Evolutionary conservation across 805 yeast genomes (phyloP).

Genomic region (Wickerhamiella spandovensis): DNA sequence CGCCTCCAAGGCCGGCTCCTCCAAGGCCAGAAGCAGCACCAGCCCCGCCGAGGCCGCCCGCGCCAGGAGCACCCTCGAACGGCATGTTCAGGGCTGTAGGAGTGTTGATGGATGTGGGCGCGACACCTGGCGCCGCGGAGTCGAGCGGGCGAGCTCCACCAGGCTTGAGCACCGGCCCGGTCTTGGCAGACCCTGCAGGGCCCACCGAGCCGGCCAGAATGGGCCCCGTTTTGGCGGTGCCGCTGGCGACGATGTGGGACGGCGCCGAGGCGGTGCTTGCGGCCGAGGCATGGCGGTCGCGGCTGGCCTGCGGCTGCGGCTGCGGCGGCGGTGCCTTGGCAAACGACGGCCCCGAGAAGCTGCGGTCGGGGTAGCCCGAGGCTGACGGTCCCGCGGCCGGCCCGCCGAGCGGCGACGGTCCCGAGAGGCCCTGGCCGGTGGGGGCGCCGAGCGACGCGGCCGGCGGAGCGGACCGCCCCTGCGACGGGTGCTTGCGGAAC

Average conservation of each 20-base stretch:
- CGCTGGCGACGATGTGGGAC: slow-evolving; percentile 10
- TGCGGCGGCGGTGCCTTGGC: slow-evolving; percentile 2
- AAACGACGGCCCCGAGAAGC: neutral
- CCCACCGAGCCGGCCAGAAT: slow-evolving; percentile 7
- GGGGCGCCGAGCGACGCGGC: neutral
- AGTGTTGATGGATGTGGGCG: neutral
- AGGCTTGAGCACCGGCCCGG: neutral
- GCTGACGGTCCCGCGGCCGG: neutral
- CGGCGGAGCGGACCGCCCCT: slow-evolving; percentile 7
- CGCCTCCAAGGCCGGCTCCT: neutral
- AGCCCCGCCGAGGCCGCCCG: neutral
- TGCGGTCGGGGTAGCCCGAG: neutral
- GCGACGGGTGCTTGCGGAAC: slow-evolving; percentile 24
- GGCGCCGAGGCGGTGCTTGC: slow-evolving; percentile 4
- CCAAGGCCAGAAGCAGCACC: slow-evolving; percentile 1
- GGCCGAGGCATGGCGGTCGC: slow-evolving; percentile 3
- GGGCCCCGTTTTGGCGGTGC: slow-evolving; percentile 22
- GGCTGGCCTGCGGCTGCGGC: slow-evolving; percentile 1
- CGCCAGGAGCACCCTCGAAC: neutral
- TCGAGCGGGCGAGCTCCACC: neutral
- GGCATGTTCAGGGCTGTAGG: neutral
- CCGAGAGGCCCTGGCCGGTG: neutral
- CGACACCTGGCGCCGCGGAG: no score
- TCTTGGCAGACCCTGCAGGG: neutral
- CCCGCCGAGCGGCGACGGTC: neutral